Evolutionary conservation across 2,329 filamentous ascomycete genomes (phyloP).

Genomic region (Rutstroemia sp.): DNA sequence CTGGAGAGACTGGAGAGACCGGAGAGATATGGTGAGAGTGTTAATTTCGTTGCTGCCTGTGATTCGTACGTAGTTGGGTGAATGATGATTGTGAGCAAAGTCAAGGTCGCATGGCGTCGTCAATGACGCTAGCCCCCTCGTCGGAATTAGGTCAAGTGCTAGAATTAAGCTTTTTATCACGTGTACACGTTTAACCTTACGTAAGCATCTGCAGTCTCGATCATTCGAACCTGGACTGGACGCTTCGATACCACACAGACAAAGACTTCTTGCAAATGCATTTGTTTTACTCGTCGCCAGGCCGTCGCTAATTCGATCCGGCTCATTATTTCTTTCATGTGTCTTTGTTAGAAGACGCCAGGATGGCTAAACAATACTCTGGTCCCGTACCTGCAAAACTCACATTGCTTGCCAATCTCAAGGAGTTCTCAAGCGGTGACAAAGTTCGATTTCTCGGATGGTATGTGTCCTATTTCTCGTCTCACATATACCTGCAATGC

Average conservation of each 20-base stretch:
- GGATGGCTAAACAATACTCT: constrained; percentile 19
- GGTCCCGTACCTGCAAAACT: constrained; percentile 25
- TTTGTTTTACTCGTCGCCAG: too few species aligned
- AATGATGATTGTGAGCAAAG: background rate
- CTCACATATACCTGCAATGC: background rate
- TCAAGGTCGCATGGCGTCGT: constrained; percentile 10
- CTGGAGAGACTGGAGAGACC: too few species aligned
- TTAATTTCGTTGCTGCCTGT: constrained; percentile 16
- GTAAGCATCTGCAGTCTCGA: too few species aligned
- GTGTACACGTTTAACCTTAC: background rate
- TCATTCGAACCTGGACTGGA: too few species aligned
- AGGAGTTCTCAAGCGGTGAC: constrained; percentile 31
- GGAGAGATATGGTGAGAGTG: background rate
- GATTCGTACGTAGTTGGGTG: constrained; percentile 12
- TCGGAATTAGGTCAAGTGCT: background rate
- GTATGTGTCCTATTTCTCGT: constrained; percentile 43
- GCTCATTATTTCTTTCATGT: background rate
- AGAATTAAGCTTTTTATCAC: background rate
- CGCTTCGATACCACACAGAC: too few species aligned
- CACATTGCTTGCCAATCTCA: constrained; percentile 25
- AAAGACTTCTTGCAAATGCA: too few species aligned
- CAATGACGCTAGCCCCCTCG: constrained; percentile 12
- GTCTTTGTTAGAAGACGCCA: background rate
- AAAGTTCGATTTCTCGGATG: constrained; percentile 92
- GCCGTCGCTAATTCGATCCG: background rate